Evolutionary conservation across 495 filamentous ascomycete species (phyloP), one percentile per base, ranked within the genome.

Genomic region (Choiromyces venosus): DNA sequence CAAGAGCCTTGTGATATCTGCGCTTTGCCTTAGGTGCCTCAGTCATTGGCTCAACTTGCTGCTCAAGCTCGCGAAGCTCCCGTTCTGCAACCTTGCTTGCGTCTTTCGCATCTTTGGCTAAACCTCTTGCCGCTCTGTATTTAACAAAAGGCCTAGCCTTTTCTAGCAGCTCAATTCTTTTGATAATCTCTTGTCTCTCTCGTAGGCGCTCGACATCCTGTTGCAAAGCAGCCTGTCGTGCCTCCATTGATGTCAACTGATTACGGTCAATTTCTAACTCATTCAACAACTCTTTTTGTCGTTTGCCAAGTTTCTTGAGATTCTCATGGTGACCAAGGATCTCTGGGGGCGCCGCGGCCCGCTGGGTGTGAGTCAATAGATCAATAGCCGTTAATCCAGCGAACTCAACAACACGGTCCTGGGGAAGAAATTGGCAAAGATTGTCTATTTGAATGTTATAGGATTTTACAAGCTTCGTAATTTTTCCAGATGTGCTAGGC

Each of bases 361-460:
- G 87, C 72, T 95, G 90, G 0, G 95, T 99, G 67, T 93, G 91
- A 52, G 87, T 84, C 3, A 99, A 86, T 25, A 97, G 86, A n/a
- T 96, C 91, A n/a, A 93, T 84, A 0, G 93, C 91, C 9, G 88
- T 91, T 74, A 97, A 86, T 19, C 87, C 91, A 14, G 95, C 92
- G 80, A 99, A 99, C 74, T 97, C 93, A 36, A 92, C 92, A 8
- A 99, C 96, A 78, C 93, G 91, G 81, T 99, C 95, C 82, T 99
- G 95, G 1, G 95, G 95, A 44, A 99, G 86, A 78, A 99, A 99
- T 83, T 98, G 95, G 81, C 95, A 99, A 3, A 98, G 86, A 77
- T 99, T 99, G 83, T 98, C 95, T 79, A 98, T 91, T 82, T 98
- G 96, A 44, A 98, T 97, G 35, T 89, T 87, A 71, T 96, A 89